Conservation (phyloP, 805 yeast genomes). For the Kuraishia cidri region DNA sequence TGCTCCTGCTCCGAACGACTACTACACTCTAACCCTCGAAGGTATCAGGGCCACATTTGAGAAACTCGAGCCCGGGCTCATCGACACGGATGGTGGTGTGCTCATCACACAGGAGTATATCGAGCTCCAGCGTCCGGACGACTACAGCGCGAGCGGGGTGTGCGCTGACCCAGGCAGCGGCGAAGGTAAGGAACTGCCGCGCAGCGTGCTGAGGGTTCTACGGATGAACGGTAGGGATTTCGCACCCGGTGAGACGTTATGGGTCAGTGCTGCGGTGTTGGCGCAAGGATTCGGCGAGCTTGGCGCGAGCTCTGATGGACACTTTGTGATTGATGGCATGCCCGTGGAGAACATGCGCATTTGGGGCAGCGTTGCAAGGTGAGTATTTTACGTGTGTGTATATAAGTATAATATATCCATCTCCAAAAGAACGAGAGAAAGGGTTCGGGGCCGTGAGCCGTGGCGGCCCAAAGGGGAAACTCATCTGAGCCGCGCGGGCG, state of each 20-base stretch:
- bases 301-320: conserved; percentile 8
- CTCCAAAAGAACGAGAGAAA: background rate
- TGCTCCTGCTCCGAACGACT: conserved; percentile 15
- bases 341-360: conserved; percentile 14
- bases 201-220: conserved; percentile 11
- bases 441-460: background rate
- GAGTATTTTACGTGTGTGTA: too few relatives aligned
- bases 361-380: conserved; percentile 1
- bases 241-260: conserved; percentile 8
- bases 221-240: conserved; percentile 16
- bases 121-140: too few relatives aligned
- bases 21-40: conserved; percentile 28
- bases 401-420: background rate
- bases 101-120: too few relatives aligned
- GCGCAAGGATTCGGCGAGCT: background rate
- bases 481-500: too few relatives aligned
- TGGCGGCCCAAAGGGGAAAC: too few relatives aligned
- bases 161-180: too few relatives aligned
- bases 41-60: conserved; percentile 41
- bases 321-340: conserved; percentile 9
- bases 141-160: too few relatives aligned
- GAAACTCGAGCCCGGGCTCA: conserved; percentile 25
- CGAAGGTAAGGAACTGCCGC: too few relatives aligned
- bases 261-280: conserved; percentile 12
- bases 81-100: too few relatives aligned